Base-by-base conservation (phyloP, 108 stramenopile species). In the Bacterosira constricta region DNA sequence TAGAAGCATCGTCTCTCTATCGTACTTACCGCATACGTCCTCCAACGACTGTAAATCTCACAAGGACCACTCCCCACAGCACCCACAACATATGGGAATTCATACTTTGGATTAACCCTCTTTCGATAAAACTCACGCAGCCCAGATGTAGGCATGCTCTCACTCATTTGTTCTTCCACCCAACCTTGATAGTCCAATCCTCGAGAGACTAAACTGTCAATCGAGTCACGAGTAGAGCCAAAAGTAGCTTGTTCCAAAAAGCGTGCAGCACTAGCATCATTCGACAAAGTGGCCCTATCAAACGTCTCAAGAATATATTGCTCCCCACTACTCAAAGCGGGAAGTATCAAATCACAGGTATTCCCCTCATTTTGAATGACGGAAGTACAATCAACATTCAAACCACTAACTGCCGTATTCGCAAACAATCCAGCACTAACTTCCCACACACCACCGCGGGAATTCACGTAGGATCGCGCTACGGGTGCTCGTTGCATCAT, bases 231-330 rank as follows among this genome's bases (percentile, higher is more conserved):
- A 9, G 75, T 76, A 10, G 81, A 29, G 8, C 90, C 90, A 72
- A 91, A 91, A 27, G 90, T 87, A 8, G 87, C 76, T 52, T 77
- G 75, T 38, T 82, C 79, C 44, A 91, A 73, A 42, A 88, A 84
- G 1, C 90, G 55, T 9, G 85, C 83, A 21, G 75, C 71, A 29
- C 70, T 61, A 34, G 63, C 74, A 12, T 59, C 42, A n/a, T 64
- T 31, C 10, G 55, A 17, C 6, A 59, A n/a, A n/a, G n/a, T 31
- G 18, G 23, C 30, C 21, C 31, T 20, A 21, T 23, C 25, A 61
- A 20, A 61, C n/a, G 34, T 58, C n/a, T 58, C 56, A 6, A 68
- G 23, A 0, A 75, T 26, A 34, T 69, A 75, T 15, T 69, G 41
- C 39, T 68, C n/a, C n/a, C 31, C 74, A 12, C 29, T 63, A 23